Evolutionary conservation across 202 grass and related monocot genomes (phyloP).

Genomic region (Alloteropsis angusta): DNA sequence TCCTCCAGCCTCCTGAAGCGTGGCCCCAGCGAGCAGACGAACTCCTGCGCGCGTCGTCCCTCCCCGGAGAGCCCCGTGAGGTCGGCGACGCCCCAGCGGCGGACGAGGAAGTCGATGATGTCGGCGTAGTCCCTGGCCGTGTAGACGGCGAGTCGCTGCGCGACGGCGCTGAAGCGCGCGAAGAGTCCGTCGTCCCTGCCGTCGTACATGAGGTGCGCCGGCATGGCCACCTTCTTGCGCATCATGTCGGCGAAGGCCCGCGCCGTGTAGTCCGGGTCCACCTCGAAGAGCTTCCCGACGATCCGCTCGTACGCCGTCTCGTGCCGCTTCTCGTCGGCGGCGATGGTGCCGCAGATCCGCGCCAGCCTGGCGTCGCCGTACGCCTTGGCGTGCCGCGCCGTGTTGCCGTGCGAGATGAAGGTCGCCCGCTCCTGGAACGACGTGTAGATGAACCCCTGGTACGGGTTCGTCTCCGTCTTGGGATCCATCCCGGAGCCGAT

Average conservation of each 20-base stretch:
- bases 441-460: conserved; percentile 61
- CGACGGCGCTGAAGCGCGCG: conserved; percentile 36
- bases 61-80: conserved; percentile 38
- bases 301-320: conserved; percentile 52
- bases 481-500: conserved; percentile 57
- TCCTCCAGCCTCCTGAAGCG: conserved; percentile 52
- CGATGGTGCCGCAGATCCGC: conserved; percentile 52
- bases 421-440: conserved; percentile 74
- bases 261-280: conserved; percentile 50
- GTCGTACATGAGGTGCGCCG: conserved; percentile 58
- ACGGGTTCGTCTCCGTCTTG: conserved; percentile 38
- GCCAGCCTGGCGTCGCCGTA: conserved; percentile 43
- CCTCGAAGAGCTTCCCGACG: conserved; percentile 45
- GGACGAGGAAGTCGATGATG: conserved; percentile 58
- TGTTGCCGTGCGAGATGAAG: conserved; percentile 70
- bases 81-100: conserved; percentile 27
- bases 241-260: conserved; percentile 53
- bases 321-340: conserved; percentile 63
- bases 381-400: conserved; percentile 34
- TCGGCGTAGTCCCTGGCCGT: conserved; percentile 56
- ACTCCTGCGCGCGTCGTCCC: conserved; percentile 44
- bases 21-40: conserved; percentile 31
- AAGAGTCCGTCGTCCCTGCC: conserved; percentile 38
- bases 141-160: conserved; percentile 45
- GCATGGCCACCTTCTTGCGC: conserved; percentile 58